Percentiles rank a stretch among this genome's conserved stretches.
phyloP scores from a whole-genome alignment of 1,284 basidiomycete species.

The Malassezia brasiliensis region DNA sequence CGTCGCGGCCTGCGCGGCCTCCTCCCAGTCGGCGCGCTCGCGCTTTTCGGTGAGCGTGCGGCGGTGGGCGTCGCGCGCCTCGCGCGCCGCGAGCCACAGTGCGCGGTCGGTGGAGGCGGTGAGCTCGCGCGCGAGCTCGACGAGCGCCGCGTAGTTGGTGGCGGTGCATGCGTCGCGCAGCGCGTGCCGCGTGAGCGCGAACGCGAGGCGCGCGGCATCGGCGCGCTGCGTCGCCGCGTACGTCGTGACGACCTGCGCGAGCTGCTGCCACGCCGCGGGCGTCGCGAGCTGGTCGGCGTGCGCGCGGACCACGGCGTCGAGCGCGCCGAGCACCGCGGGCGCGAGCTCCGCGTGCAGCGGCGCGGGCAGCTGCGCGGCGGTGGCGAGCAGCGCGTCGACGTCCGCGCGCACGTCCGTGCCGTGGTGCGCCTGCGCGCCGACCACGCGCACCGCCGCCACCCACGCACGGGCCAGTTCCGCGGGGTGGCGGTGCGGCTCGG shows the following conservation, averaged over 20 bases:
- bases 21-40: constrained; percentile 40
- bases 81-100: constrained; percentile 23
- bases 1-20: constrained; percentile 57
- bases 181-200: constrained; percentile 54
- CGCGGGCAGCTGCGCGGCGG: constrained; percentile 69
- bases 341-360: constrained; percentile 71
- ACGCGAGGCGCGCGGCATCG: constrained; percentile 75
- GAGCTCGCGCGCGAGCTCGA: constrained; percentile 77
- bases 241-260: constrained; percentile 75
- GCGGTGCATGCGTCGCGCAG: constrained; percentile 51
- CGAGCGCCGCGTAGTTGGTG: constrained; percentile 73
- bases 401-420: constrained; percentile 71
- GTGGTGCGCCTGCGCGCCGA: constrained; percentile 7
- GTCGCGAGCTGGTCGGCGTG: constrained; percentile 54
- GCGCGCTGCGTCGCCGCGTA: constrained; percentile 66
- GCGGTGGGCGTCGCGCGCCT: constrained; percentile 16
- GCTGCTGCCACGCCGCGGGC: constrained; percentile 88
- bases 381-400: constrained; percentile 82
- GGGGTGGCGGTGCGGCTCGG: constrained; percentile 69
- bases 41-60: constrained; percentile 45
- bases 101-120: constrained; percentile 50
- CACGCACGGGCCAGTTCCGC: constrained; percentile 90
- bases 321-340: constrained; percentile 78
- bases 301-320: constrained; percentile 66
- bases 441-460: constrained; percentile 51